phyloP scores from a whole-genome alignment of 225 moss, liverwort and hornwort genomes.

The Marchantia polymorpha region DNA sequence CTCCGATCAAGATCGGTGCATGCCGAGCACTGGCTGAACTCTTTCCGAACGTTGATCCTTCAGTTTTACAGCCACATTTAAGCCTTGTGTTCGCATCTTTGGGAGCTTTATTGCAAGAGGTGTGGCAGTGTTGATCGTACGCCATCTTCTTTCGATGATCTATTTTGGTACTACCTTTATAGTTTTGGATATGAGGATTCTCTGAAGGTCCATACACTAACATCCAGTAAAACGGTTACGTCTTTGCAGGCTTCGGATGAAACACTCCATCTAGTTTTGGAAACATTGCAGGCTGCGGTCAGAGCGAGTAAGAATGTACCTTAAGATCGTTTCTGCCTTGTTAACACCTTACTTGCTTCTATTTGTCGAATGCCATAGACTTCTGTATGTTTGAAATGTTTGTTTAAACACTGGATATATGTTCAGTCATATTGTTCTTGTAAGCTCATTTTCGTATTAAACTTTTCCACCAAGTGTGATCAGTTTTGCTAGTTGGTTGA shows the following conservation, averaged over 20 bases:
- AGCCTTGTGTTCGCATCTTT: slow-evolving; percentile 60
- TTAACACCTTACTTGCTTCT: too few species aligned
- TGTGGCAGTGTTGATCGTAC: slow-evolving; percentile 14
- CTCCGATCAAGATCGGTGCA: slow-evolving; percentile 84
- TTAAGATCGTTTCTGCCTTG: neutral
- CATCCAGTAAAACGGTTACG: neutral
- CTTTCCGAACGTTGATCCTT: slow-evolving; percentile 60
- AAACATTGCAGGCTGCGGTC: slow-evolving; percentile 79
- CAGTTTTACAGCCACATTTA: slow-evolving; percentile 58
- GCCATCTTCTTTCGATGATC: neutral
- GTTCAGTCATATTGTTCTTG: too few species aligned
- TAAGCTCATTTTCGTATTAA: too few species aligned
- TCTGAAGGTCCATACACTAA: neutral
- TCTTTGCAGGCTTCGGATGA: slow-evolving; percentile 74
- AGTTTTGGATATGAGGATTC: neutral
- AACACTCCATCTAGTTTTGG: slow-evolving; percentile 84
- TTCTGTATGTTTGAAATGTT: too few species aligned
- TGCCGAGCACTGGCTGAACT: slow-evolving; percentile 82
- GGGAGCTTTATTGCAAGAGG: slow-evolving; percentile 70
- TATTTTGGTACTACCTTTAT: neutral
- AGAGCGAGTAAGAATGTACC: slow-evolving; percentile 56
- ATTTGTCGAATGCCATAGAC: too few species aligned
- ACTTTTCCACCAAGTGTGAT: too few species aligned
- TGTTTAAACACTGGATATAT: too few species aligned
- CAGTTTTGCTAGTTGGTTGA: too few species aligned